Base-by-base conservation (phyloP, 306 rosid species). In the Citrullus amarus region DNA sequence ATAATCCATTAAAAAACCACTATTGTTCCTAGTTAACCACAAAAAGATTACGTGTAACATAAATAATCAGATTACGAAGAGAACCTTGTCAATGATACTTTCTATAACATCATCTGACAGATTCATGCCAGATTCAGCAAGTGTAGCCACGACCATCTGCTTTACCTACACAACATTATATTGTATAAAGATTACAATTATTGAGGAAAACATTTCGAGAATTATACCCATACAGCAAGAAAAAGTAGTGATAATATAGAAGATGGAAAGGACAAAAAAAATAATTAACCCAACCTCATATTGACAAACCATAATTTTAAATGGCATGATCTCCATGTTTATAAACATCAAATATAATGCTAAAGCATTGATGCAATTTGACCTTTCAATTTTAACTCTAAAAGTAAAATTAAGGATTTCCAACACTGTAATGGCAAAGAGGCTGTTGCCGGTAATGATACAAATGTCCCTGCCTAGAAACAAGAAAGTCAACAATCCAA, bases 101-200 rank as follows among this genome's bases (percentile, higher is more conserved):
- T 92, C 91, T 43, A 92, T 69, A 77, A 88, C 90, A 5, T 84
- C 92, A 81, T 92, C 93, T 1, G 97, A 81, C 80, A 92, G 89
- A 78, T 82, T 86, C 96, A 92, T 92, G 6, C 91, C 93, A 73
- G 96, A 88, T 83, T 92, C 97, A 77, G 96, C 88, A 30, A 92
- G 93, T 54, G 93, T 92, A 36, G 92, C 96, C 70, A 92, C 96
- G 59, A 90, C 93, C 97, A 92, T 89, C 87, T 86, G 93, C 86
- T 89, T 92, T 58, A 92, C 87, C 96, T 92, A 83, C 8, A 75
- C 65, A 83, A 36, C 20, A 22, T 55, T 43, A 46, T 18, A 77
- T 36, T 44, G 69, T 65, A 16, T 13, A 43, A 71, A 39, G 18
- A 83, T 10, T 10, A 78, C 28, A 78, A 46, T 62, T n/a, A 43